phyloP scores from a whole-genome alignment of 768 basidiomycete genomes.

The Termitomyces heimii region DNA sequence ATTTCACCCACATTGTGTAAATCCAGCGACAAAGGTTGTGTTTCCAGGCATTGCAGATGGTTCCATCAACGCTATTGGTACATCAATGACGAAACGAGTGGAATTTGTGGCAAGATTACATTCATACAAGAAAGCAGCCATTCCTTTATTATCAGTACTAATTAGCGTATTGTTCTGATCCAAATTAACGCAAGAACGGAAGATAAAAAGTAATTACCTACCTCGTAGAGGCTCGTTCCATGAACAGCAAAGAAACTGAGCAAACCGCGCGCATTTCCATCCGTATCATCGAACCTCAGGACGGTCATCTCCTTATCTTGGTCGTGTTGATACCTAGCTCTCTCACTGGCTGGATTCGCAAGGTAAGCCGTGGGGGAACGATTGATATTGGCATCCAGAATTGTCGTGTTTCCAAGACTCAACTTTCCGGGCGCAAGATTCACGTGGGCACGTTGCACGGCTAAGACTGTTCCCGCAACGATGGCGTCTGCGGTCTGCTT shows the following conservation, averaged over 20 bases:
- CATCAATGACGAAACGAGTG: constrained; percentile 1
- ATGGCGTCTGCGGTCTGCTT: constrained; percentile 68
- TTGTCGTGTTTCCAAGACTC: constrained; percentile 61
- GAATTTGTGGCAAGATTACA: constrained; percentile 24
- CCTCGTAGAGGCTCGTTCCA: constrained; percentile 75
- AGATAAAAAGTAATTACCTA: constrained; percentile 18
- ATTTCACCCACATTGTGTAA: constrained; percentile 53
- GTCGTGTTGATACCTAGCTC: constrained; percentile 60
- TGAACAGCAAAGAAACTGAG: constrained; percentile 76
- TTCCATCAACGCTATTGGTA: constrained; percentile 48
- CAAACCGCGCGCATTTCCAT: constrained; percentile 57
- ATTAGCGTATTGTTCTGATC: constrained; percentile 75
- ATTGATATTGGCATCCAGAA: constrained; percentile 66
- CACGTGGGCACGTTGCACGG: constrained; percentile 62
- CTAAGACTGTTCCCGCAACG: constrained; percentile 59
- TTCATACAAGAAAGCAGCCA: constrained; percentile 80
- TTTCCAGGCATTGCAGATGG: constrained; percentile 64
- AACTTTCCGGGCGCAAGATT: constrained; percentile 56
- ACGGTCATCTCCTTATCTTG: constrained; percentile 73
- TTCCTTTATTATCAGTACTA: constrained; percentile 80
- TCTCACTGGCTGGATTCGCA: constrained; percentile 67
- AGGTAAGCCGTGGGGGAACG: constrained; percentile 73
- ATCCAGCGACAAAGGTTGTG: constrained; percentile 67
- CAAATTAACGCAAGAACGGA: background rate
- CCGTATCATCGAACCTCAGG: constrained; percentile 55